phyloP scores from a whole-genome alignment of 495 filamentous ascomycete species.

The Pyrenopolyporus hunteri region DNA sequence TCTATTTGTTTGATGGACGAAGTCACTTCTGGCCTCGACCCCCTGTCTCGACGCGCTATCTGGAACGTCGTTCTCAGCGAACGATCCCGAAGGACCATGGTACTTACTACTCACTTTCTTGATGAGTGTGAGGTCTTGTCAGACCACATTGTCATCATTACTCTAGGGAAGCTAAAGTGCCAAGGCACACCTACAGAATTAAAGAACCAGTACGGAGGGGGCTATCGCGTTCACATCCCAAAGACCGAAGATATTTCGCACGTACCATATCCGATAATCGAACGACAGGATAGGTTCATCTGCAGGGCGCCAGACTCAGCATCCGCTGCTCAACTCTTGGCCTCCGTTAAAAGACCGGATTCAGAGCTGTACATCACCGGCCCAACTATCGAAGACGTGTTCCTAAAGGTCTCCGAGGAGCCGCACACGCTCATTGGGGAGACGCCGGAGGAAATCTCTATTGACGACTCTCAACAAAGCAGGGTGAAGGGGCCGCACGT shows the following conservation, averaged over 20 bases:
- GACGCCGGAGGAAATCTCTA: slow-evolving; percentile 30
- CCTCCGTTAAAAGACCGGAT: slow-evolving; percentile 58
- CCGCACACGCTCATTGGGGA: slow-evolving; percentile 41
- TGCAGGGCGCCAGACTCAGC: slow-evolving; percentile 63
- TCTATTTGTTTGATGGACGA: slow-evolving; percentile 77
- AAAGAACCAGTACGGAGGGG: slow-evolving; percentile 65
- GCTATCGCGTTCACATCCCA: slow-evolving; percentile 70
- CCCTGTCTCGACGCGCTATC: slow-evolving; percentile 70
- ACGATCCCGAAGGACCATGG: slow-evolving; percentile 67
- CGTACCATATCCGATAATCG: slow-evolving; percentile 52
- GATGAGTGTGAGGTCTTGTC: slow-evolving; percentile 69
- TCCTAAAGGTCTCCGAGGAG: slow-evolving; percentile 72
- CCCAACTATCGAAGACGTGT: slow-evolving; percentile 77
- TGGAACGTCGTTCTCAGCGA: slow-evolving; percentile 78
- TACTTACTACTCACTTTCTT: slow-evolving; percentile 75
- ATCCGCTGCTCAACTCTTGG: slow-evolving; percentile 60
- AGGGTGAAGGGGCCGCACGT: slow-evolving; percentile 14
- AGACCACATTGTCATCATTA: slow-evolving; percentile 69
- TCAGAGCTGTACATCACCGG: slow-evolving; percentile 69
- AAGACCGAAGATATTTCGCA: slow-evolving; percentile 44
- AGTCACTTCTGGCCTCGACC: slow-evolving; percentile 73
- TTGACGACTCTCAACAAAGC: slow-evolving; percentile 23
- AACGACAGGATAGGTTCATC: slow-evolving; percentile 61
- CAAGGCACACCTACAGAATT: slow-evolving; percentile 66
- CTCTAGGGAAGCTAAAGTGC: slow-evolving; percentile 63